These are phyloP conservation scores for Psilocybe cyanescens DNA, from an alignment of 768 basidiomycete species.

Conservation along the genomic window DNA sequence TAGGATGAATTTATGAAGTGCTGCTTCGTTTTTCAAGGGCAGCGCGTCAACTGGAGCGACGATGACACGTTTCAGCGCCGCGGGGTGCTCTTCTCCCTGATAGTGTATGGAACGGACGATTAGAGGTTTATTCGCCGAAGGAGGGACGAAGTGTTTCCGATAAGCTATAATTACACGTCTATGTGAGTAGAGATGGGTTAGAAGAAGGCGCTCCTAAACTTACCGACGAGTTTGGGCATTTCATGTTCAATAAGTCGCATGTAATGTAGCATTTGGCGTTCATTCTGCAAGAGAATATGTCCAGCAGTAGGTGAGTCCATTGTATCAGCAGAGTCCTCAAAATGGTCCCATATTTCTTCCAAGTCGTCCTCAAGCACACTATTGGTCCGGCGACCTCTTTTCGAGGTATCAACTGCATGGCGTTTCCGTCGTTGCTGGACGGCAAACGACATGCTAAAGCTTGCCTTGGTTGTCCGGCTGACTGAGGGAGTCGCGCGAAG, in stretches of 20 bases:
- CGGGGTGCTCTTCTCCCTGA: conserved; percentile 77
- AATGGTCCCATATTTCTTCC: conserved; percentile 45
- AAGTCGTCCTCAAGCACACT: conserved; percentile 42
- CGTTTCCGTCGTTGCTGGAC: conserved; percentile 17
- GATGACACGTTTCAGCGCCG: conserved; percentile 68
- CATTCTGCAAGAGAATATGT: conserved; percentile 74
- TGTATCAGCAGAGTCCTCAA: conserved; percentile 47
- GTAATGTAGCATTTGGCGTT: conserved; percentile 76
- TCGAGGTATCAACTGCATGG: conserved; percentile 7
- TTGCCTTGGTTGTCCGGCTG: background rate
- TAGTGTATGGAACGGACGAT: conserved; percentile 79
- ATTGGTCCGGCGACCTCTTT: conserved; percentile 36
- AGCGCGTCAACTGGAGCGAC: conserved; percentile 77
- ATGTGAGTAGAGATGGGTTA: background rate
- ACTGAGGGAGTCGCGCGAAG: conserved; percentile 4
- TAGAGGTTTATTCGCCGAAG: conserved; percentile 58
- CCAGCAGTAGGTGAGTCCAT: conserved; percentile 74
- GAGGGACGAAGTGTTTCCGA: conserved; percentile 79
- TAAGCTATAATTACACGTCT: conserved; percentile 53
- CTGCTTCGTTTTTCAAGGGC: conserved; percentile 63
- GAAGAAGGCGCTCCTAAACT: conserved; percentile 13
- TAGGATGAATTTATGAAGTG: conserved; percentile 84
- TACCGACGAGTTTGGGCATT: conserved; percentile 85
- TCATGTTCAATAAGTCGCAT: conserved; percentile 88
- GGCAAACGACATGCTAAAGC: conserved; percentile 22